These are phyloP conservation scores for Leccinum ochraceum DNA, from an alignment of 768 basidiomycete genomes.

Conservation along the genomic window DNA sequence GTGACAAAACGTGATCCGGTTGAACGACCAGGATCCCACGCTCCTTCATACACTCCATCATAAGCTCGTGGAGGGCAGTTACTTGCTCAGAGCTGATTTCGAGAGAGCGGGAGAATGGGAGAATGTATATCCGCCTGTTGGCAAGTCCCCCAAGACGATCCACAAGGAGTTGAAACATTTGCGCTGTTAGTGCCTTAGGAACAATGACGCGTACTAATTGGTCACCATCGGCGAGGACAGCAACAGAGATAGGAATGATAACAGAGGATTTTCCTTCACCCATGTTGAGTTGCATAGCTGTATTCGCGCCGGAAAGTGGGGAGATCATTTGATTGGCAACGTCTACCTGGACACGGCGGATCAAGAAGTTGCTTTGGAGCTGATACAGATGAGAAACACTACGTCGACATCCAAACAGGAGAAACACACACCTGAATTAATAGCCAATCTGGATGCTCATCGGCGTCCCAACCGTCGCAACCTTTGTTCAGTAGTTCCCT, in stretches of 20 bases:
- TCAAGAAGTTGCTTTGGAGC: constrained; percentile 47
- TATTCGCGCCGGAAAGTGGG: constrained; percentile 38
- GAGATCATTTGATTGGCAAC: constrained; percentile 50
- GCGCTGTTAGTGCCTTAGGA: constrained; percentile 45
- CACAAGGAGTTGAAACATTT: constrained; percentile 50
- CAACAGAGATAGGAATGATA: constrained; percentile 45
- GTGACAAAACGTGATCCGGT: constrained; percentile 56
- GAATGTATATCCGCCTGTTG: constrained; percentile 47
- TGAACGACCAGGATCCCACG: constrained; percentile 49
- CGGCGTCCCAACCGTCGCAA: constrained; percentile 16
- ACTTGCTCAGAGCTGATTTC: constrained; percentile 20
- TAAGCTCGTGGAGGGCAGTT: constrained; percentile 32
- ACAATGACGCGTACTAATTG: constrained; percentile 50
- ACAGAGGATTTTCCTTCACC: constrained; percentile 56
- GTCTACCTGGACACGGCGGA: constrained; percentile 42
- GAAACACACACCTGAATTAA: constrained; percentile 43
- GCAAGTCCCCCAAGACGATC: constrained; percentile 44
- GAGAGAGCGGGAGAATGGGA: constrained; percentile 51
- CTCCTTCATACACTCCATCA: constrained; percentile 38
- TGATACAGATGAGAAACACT: constrained; percentile 15
- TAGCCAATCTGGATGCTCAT: constrained; percentile 41
- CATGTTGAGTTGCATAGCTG: constrained; percentile 55
- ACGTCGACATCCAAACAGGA: too few species aligned
- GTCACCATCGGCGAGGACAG: constrained; percentile 43
- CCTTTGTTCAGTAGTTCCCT: constrained; percentile 31